Evolutionary conservation across 441 rosid genomes (phyloP).

Genomic region (Viola pubescens): DNA sequence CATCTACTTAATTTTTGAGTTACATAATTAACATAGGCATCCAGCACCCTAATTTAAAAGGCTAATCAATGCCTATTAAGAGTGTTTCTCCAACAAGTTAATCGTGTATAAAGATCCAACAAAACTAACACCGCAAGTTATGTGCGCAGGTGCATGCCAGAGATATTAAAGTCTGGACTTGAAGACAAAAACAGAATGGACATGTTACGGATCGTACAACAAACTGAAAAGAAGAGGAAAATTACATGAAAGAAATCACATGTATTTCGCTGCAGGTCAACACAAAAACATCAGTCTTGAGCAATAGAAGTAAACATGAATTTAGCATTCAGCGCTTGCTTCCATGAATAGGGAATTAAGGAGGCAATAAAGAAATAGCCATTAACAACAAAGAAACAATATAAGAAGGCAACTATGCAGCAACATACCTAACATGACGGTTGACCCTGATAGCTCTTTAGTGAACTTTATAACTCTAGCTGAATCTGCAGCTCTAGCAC

Average conservation of each 20-base stretch:
- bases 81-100: neutral
- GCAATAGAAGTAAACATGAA: no score
- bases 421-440: conserved; percentile 66
- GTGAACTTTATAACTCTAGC: conserved; percentile 83
- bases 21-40: neutral
- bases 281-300: no score
- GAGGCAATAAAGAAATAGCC: no score
- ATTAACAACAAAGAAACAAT: no score
- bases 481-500: conserved; percentile 80
- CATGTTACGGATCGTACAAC: no score
- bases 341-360: no score
- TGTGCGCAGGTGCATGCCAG: neutral
- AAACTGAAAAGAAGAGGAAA: no score
- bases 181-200: neutral
- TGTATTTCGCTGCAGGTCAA: no score
- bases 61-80: neutral
- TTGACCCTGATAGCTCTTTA: conserved; percentile 63
- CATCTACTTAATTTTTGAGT: no score
- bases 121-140: neutral
- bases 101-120: neutral
- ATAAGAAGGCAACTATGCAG: conserved; percentile 1
- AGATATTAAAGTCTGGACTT: neutral
- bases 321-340: no score
- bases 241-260: no score
- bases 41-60: neutral